These are phyloP conservation scores for Xylaria grammica DNA, from an alignment of 495 filamentous ascomycete species.

Conservation along the genomic window DNA sequence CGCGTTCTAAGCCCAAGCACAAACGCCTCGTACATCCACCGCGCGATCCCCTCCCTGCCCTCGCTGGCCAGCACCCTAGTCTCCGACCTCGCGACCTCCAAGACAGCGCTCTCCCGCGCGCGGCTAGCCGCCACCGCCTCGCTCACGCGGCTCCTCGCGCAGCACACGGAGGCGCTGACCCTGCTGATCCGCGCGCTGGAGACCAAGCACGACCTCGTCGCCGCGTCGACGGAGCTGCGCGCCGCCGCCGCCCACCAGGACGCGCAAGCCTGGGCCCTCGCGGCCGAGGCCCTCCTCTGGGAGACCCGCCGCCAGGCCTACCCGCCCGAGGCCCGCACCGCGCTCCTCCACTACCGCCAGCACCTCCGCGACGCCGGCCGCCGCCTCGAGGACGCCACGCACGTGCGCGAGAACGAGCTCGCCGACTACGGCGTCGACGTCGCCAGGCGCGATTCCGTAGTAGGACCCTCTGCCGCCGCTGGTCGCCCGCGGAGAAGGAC, in stretches of 20 bases:
- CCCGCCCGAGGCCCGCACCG: constrained; percentile 60
- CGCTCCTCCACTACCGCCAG: constrained; percentile 60
- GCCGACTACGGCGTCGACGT: constrained; percentile 58
- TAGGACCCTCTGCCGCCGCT: too few species aligned
- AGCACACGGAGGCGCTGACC: constrained; percentile 36
- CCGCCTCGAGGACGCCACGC: constrained; percentile 53
- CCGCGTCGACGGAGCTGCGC: constrained; percentile 65
- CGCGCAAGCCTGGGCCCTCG: constrained; percentile 51
- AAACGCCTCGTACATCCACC: constrained; percentile 59
- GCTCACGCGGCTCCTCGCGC: constrained; percentile 36
- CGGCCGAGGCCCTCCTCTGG: constrained; percentile 41
- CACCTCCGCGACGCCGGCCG: constrained; percentile 59
- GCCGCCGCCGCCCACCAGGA: constrained; percentile 60
- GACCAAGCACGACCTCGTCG: constrained; percentile 67
- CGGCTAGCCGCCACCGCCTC: constrained; percentile 40
- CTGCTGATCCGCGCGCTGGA: constrained; percentile 46
- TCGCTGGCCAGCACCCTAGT: constrained; percentile 34
- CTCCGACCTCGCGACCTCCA: constrained; percentile 24
- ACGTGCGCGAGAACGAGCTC: constrained; percentile 54
- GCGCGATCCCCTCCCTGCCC: constrained; percentile 48
- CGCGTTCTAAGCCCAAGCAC: constrained; percentile 54
- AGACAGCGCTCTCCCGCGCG: constrained; percentile 35
- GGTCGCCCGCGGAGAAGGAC: constrained; percentile 13
- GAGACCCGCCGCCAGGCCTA: constrained; percentile 50
- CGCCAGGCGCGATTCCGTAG: constrained; percentile 19